phyloP scores from a whole-genome alignment of 768 basidiomycete species.

The Mycena maculata region DNA sequence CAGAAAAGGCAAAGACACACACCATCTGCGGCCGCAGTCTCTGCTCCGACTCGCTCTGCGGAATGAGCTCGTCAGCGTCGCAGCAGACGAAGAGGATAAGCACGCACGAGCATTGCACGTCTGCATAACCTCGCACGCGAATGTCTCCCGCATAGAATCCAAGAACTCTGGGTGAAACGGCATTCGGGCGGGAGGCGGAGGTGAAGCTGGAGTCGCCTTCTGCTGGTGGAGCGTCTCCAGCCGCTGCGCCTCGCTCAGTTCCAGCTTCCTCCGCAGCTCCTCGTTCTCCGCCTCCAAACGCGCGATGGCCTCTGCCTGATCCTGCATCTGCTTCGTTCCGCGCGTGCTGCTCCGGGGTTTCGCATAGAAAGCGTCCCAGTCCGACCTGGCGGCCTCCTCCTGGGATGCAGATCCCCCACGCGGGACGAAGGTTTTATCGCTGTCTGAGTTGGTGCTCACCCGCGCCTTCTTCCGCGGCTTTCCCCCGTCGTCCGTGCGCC shows the following conservation, averaged over 20 bases:
- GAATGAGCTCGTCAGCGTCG: background rate
- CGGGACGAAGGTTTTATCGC: background rate
- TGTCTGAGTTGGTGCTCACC: background rate
- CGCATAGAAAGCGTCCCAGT: slow-evolving; percentile 16
- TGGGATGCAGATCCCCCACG: background rate
- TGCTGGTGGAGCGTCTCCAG: background rate
- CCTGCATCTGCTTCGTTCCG: background rate
- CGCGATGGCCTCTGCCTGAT: slow-evolving; percentile 1
- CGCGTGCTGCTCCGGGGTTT: slow-evolving; percentile 13
- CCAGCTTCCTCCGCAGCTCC: background rate
- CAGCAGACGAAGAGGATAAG: background rate
- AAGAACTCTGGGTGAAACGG: slow-evolving; percentile 18
- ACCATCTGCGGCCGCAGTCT: slow-evolving; percentile 8
- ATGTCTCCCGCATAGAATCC: slow-evolving; percentile 21
- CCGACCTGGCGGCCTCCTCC: background rate
- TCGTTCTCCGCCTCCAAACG: slow-evolving; percentile 8
- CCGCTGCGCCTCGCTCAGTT: too few relatives aligned
- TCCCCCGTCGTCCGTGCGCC: background rate
- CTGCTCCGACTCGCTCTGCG: slow-evolving; percentile 16
- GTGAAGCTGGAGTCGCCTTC: too few relatives aligned
- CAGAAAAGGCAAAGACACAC: background rate
- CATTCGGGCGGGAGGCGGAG: background rate
- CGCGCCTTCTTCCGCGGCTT: slow-evolving; percentile 11
- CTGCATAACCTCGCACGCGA: slow-evolving; percentile 8
- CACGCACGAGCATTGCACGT: slow-evolving; percentile 13